Evolutionary conservation across 768 basidiomycete species (phyloP).

Genomic region (Sporobolomyces pararoseus): DNA sequence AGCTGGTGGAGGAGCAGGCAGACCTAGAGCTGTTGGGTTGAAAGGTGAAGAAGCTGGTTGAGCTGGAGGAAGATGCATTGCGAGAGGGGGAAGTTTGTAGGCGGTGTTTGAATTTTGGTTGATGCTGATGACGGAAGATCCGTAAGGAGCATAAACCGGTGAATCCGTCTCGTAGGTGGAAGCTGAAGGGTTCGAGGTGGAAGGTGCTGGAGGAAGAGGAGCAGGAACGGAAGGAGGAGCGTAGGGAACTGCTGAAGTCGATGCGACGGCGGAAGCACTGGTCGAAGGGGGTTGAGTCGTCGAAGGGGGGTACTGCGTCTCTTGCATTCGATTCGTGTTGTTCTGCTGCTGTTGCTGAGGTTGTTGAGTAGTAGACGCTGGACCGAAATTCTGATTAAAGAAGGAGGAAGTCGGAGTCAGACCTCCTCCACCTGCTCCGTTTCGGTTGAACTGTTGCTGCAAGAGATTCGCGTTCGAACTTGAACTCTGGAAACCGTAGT

Average conservation of each 20-base stretch:
- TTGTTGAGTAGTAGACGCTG: neutral
- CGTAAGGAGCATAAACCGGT: slow-evolving; percentile 38
- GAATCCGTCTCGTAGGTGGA: slow-evolving; percentile 11
- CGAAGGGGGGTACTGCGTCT: neutral
- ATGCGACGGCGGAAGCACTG: neutral
- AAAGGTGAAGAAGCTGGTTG: slow-evolving; percentile 12
- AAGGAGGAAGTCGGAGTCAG: slow-evolving; percentile 19
- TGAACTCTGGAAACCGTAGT: slow-evolving; percentile 2
- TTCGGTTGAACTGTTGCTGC: neutral
- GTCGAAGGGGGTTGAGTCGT: neutral
- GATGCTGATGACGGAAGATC: slow-evolving; percentile 36
- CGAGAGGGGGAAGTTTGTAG: slow-evolving; percentile 36
- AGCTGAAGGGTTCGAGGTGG: neutral
- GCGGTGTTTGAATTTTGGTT: slow-evolving; percentile 13
- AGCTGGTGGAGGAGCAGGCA: slow-evolving; percentile 30
- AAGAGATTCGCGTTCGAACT: neutral
- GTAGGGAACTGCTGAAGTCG: slow-evolving; percentile 11
- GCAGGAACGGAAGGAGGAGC: neutral
- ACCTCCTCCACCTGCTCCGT: slow-evolving; percentile 5
- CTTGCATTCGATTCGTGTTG: neutral
- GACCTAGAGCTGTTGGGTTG: slow-evolving; percentile 28
- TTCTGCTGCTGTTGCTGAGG: slow-evolving; percentile 2
- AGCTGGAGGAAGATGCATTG: slow-evolving; percentile 26
- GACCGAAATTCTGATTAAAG: neutral
- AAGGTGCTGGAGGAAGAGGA: neutral